These are phyloP conservation scores for Candida coquimbonensis DNA, from an alignment of 805 yeast genomes.

Conservation along the genomic window DNA sequence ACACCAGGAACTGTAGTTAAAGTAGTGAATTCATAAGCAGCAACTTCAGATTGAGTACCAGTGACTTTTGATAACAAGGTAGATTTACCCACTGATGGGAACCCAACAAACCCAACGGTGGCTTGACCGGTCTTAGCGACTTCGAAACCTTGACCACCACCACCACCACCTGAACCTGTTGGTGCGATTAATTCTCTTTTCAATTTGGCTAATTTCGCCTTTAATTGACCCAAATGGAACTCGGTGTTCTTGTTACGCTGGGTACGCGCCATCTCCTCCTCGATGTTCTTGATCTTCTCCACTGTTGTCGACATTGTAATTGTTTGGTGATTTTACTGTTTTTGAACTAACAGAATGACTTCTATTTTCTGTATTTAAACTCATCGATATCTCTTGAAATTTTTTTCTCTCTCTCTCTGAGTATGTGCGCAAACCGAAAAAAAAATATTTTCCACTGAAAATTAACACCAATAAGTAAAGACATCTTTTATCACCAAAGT, in stretches of 20 bases:
- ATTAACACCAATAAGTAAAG: not conserved
- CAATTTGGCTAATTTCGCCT: constrained; percentile 92
- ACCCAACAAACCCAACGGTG: constrained; percentile 95
- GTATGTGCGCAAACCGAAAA: not conserved
- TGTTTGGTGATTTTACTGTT: too few relatives aligned
- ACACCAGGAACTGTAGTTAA: constrained; percentile 97
- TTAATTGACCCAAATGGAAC: constrained; percentile 93
- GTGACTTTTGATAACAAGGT: constrained; percentile 84
- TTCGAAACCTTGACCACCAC: constrained; percentile 91
- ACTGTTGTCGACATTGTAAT: constrained; percentile 20
- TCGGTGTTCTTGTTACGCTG: constrained; percentile 98
- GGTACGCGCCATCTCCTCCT: constrained; percentile 93
- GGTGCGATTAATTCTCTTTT: constrained; percentile 85
- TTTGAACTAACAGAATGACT: too few relatives aligned
- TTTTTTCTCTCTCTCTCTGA: not conserved
- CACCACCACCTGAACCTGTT: constrained; percentile 76
- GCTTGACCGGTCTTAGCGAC: constrained; percentile 99
- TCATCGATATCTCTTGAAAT: not conserved
- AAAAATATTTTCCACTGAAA: constrained; percentile 1
- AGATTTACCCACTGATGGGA: constrained; percentile 87
- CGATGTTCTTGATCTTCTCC: constrained; percentile 18
- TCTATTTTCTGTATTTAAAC: not conserved
- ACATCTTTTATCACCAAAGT: not conserved
- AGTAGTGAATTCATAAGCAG: constrained; percentile 96
- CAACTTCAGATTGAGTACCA: constrained; percentile 96